Conservation (phyloP, 768 basidiomycete genomes). For the Astraeus odoratus region DNA sequence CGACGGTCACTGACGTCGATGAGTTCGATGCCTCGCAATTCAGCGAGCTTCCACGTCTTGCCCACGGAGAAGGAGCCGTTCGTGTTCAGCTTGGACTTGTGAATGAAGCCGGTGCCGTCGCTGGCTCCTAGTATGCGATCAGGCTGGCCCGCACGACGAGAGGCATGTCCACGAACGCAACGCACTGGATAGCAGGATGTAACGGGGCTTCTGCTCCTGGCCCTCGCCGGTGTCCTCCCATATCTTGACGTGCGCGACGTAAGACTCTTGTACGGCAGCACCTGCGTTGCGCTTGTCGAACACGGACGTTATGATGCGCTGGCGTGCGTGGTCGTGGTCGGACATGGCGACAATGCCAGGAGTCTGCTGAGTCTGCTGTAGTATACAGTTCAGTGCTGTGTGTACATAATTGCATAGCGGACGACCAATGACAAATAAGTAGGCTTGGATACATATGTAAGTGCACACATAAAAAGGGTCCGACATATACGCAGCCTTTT, state of each 20-base stretch:
- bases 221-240: constrained; percentile 82
- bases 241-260: constrained; percentile 87
- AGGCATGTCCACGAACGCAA: constrained; percentile 12
- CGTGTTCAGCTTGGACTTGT: constrained; percentile 95
- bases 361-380: no score
- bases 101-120: constrained; percentile 65
- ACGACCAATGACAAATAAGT: no score
- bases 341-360: no score
- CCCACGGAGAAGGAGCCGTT: constrained; percentile 95
- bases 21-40: constrained; percentile 77
- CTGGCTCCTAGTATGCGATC: constrained; percentile 40
- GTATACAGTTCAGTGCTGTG: no score
- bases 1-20: constrained; percentile 47
- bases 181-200: constrained; percentile 87
- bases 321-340: constrained; percentile 45
- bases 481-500: constrained; percentile 1
- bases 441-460: no score
- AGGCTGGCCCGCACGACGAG: not conserved
- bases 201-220: constrained; percentile 76
- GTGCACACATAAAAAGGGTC: constrained; percentile 2
- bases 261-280: constrained; percentile 65
- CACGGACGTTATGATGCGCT: constrained; percentile 76
- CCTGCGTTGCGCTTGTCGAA: constrained; percentile 67
- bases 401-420: not conserved
- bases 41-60: constrained; percentile 88